A percentile compares a stretch with the other conserved stretches of the same genome.
Evolutionary conservation across 2,329 filamentous ascomycete species (phyloP).

Genomic region (Hypoxylon sp.): DNA sequence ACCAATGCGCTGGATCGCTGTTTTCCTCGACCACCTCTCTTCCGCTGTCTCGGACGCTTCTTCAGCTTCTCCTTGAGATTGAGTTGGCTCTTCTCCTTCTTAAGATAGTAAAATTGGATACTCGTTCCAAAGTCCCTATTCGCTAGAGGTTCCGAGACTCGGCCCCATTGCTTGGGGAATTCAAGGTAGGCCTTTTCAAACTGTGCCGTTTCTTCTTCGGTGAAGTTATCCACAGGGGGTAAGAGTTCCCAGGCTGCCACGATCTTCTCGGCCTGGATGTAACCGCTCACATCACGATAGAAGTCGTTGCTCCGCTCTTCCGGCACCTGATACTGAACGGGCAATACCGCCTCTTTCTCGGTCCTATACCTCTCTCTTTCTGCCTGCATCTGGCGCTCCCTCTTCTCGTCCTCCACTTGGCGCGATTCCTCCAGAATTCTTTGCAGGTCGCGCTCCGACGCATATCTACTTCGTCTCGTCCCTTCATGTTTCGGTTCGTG

Average conservation of each 20-base stretch:
- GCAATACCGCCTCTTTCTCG: constrained; percentile 77
- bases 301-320: constrained; percentile 65
- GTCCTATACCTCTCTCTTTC: constrained; percentile 75
- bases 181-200: constrained; percentile 81
- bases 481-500: constrained; percentile 63
- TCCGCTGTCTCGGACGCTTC: constrained; percentile 66
- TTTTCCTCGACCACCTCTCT: constrained; percentile 64
- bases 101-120: constrained; percentile 87
- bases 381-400: constrained; percentile 70
- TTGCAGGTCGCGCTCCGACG: constrained; percentile 77
- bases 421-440: constrained; percentile 75
- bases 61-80: constrained; percentile 80
- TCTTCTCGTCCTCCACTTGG: constrained; percentile 72
- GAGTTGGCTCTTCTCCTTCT: constrained; percentile 77
- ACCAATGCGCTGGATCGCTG: constrained; percentile 70
- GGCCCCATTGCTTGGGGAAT: constrained; percentile 83
- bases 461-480: constrained; percentile 63
- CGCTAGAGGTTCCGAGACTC: constrained; percentile 72
- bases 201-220: constrained; percentile 70
- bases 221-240: constrained; percentile 78
- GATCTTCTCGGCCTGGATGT: constrained; percentile 69
- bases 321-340: constrained; percentile 70
- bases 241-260: constrained; percentile 76
- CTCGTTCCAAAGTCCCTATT: constrained; percentile 78
- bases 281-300: constrained; percentile 72